A percentile compares a stretch with the other conserved stretches of the same genome.
Conservation (phyloP, 805 yeast genomes). For the Zygoascus bituminiphila region DNA sequence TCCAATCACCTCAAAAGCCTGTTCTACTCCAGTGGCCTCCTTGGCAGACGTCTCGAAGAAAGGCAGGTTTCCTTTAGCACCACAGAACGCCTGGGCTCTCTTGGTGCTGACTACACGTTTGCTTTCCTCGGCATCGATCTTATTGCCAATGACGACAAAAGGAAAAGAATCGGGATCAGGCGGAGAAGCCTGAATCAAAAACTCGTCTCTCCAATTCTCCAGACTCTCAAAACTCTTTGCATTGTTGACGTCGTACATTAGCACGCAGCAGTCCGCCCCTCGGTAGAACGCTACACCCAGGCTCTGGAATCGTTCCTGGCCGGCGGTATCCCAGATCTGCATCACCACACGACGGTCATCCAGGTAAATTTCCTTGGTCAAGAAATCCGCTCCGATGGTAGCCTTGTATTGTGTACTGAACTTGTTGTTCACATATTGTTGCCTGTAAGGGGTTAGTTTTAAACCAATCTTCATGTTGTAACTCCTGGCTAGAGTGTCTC, state of each 20-base stretch:
- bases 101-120: conserved; percentile 64
- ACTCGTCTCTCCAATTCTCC: conserved; percentile 92
- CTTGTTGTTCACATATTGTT: conserved; percentile 91
- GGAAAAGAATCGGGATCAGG: conserved; percentile 93
- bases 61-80: conserved; percentile 70
- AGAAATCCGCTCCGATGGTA: conserved; percentile 94
- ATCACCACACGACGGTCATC: conserved; percentile 76
- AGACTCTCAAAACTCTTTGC: conserved; percentile 85
- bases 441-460: conserved; percentile 27
- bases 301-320: conserved; percentile 95
- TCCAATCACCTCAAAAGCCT: conserved; percentile 93
- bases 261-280: conserved; percentile 96
- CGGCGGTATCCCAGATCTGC: conserved; percentile 96
- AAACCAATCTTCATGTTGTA: background rate
- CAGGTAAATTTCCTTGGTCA: conserved; percentile 79
- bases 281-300: conserved; percentile 95
- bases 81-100: conserved; percentile 54
- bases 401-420: conserved; percentile 95
- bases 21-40: conserved; percentile 89
- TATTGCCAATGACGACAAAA: conserved; percentile 89
- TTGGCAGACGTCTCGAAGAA: conserved; percentile 97
- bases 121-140: conserved; percentile 87
- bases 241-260: conserved; percentile 93
- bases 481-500: background rate
- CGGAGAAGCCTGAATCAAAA: conserved; percentile 86